Percentiles rank a stretch among this genome's conserved stretches.
Evolutionary conservation across 331 rosid genomes (phyloP).

Genomic region (Phaseolus coccineus): DNA sequence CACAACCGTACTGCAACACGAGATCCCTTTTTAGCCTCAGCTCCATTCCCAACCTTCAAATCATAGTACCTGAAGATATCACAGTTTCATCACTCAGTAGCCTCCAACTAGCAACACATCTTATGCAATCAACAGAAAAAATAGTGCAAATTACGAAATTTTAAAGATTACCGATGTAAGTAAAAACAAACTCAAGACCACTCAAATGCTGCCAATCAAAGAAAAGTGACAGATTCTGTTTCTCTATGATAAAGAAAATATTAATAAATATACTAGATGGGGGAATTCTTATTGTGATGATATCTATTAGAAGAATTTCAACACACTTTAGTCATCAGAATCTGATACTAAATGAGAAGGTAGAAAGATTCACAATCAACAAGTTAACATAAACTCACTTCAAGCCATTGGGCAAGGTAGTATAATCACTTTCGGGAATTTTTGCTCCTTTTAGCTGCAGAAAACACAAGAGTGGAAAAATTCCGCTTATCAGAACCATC

Average conservation of each 20-base stretch:
- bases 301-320: conserved; percentile 15
- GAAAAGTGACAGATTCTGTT: conserved; percentile 8
- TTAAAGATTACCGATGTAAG: not conserved
- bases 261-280: not conserved
- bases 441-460: conserved; percentile 86
- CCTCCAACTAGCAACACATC: conserved; percentile 25
- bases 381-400: conserved; percentile 67
- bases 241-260: not conserved
- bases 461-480: conserved; percentile 41
- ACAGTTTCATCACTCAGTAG: conserved; percentile 38
- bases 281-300: conserved; percentile 1
- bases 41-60: conserved; percentile 89
- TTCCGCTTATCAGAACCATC: conserved; percentile 12
- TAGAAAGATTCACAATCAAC: conserved; percentile 20
- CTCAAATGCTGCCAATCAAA: not conserved
- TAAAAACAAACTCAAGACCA: too few relatives aligned
- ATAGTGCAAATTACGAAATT: not conserved
- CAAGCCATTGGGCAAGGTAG: conserved; percentile 84
- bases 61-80: conserved; percentile 83
- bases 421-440: conserved; percentile 90
- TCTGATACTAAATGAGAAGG: conserved; percentile 26
- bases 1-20: conserved; percentile 98
- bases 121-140: conserved; percentile 25
- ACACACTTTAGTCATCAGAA: conserved; percentile 12
- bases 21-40: conserved; percentile 87